phyloP scores from a whole-genome alignment of 2,329 filamentous ascomycete genomes.

The Graphilbum ipis-grandicollis region DNA sequence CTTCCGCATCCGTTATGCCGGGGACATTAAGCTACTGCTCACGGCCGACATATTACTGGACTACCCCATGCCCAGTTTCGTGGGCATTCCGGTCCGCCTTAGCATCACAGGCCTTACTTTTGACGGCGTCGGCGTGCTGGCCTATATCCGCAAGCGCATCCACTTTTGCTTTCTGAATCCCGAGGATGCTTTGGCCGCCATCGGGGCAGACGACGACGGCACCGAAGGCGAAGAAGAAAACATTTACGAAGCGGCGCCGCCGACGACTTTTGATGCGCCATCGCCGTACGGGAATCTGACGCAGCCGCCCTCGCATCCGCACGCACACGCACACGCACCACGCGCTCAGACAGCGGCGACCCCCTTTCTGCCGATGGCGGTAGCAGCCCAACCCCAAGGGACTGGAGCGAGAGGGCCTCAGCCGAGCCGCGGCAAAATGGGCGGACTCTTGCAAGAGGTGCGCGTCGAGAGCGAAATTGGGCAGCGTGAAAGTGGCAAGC shows the following conservation, averaged over 20 bases:
- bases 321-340: no score
- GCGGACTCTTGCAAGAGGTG: slow-evolving; percentile 77
- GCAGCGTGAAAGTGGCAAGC: slow-evolving; percentile 75
- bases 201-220: slow-evolving; percentile 30
- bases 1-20: slow-evolving; percentile 76
- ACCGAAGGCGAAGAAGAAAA: slow-evolving; percentile 10
- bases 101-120: slow-evolving; percentile 93
- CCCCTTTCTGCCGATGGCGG: no score
- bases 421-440: slow-evolving; percentile 23
- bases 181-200: slow-evolving; percentile 68
- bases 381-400: no score
- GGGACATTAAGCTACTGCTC: slow-evolving; percentile 71
- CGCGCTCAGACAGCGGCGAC: no score
- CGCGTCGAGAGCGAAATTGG: slow-evolving; percentile 96
- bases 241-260: slow-evolving; percentile 16
- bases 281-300: background rate
- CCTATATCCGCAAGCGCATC: slow-evolving; percentile 72
- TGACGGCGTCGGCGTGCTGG: slow-evolving; percentile 83
- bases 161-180: slow-evolving; percentile 92
- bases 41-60: slow-evolving; percentile 93
- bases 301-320: no score
- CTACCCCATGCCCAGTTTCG: slow-evolving; percentile 97
- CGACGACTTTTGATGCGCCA: slow-evolving; percentile 9
- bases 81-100: slow-evolving; percentile 82
- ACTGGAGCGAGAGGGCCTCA: slow-evolving; percentile 4